Base-by-base conservation (phyloP, 192 early-diverging fungal genomes). In the Geranomyces variabilis region DNA sequence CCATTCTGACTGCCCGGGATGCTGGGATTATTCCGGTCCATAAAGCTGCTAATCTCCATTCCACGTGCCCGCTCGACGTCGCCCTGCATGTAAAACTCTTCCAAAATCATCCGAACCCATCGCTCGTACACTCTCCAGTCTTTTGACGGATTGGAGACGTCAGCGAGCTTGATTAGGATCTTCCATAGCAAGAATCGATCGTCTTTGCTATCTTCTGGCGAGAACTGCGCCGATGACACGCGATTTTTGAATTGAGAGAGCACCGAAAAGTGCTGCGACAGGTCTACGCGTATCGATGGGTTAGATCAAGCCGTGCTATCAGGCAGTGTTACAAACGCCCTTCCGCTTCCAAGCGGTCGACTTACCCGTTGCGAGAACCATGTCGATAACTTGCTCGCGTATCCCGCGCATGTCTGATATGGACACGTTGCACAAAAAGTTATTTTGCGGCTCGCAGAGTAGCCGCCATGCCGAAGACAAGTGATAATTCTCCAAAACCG, bases 401-500 rank as follows among this genome's bases (percentile, higher is more conserved):
- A 86, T 63, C 19, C 62, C 47, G 68, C 77, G 75, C 63, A 75
- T 79, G 36, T 81, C 76, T 8, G 53, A 71, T 56, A 67, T 69
- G 5, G 67, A 36, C 44, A 86, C 45, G 46, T 82, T 61, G 9
- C 70, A 26, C 63, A 86, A 62, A 67, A 86, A 83, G 64, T 86
- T 83, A 71, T 77, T 76, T 66, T 85, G 76, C 19, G 70, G 62
- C 44, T 70, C 36, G 33, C 33, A 45, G 48, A 87, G 56, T 13
- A 84, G 15, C 46, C 30, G 21, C 49, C 81, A 87, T 10, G 82
- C 73, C 14, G 75, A 62, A 1, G 86, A 79, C 19, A 76, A 61
- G 53, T 87, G 86, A 70, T 85, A 81, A 49, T 83, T 83, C 63
- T 87, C 86, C 7, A 87, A 73, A 6, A 87, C 80, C 0, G 83